Evolutionary conservation across 805 yeast species (phyloP), one percentile per base, ranked within the genome.

Genomic region (Metschnikowia lochheadii): DNA sequence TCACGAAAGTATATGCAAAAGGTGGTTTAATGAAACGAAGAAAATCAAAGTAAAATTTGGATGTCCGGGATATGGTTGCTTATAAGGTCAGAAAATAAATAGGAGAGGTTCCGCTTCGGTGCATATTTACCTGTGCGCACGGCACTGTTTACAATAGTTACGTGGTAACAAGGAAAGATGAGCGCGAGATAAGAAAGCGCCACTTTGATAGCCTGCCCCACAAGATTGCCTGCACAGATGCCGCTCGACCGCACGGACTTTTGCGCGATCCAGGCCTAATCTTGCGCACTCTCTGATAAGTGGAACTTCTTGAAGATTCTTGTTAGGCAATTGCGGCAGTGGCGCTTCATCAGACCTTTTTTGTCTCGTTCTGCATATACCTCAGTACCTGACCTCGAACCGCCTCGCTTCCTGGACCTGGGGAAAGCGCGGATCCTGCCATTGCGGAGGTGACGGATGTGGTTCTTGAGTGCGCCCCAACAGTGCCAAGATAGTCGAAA

Each of bases 31-130:
- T 10, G 10, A 26, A 26, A 26, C 13, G 11, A 26, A 26, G 29
- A 26, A 26, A 26, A 8, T 26, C 29, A 11, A 26, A 26, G 11
- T 8, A 8, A 26, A 26, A 8, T 26, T 26, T 8, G 10, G 5
- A 26, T 26, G 29, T 33, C 41, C 14, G 32, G 46, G 21, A 23
- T 14, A 14, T 21, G 15, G 18, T 17, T 7, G 40, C 33, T 44
- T 44, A 35, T 44, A 44, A 44, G 40, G 32, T n/a, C 10, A n/a
- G 26, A 44, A 35, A 35, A 21, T 14, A n/a, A 35, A 44, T 31
- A 44, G 46, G 46, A 44, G 37, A 35, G 18, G 39, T 44, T 44
- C 46, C 46, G 26, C 33, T 44, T 44, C 40, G 40, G 46, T 44
- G 40, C 40, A 34, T 44, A 42, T 44, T 44, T 44, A 35, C 40